phyloP scores from a whole-genome alignment of 768 basidiomycete species.

The Boletus pseudopeckii region DNA sequence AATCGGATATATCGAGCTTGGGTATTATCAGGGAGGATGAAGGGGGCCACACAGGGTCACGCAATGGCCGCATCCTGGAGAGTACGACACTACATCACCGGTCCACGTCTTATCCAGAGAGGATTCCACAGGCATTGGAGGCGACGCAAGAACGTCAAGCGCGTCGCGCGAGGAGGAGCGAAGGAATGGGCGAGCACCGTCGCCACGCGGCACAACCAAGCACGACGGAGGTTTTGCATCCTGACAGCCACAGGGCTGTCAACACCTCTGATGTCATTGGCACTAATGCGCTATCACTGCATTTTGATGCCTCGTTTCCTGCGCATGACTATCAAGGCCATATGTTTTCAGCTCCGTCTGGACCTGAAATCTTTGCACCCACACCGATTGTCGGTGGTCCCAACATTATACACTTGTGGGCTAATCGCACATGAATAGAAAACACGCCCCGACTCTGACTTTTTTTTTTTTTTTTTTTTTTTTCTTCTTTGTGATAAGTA shows the following conservation, averaged over 20 bases:
- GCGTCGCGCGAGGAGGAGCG: slow-evolving; percentile 25
- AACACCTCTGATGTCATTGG: slow-evolving; percentile 24
- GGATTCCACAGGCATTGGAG: slow-evolving; percentile 10
- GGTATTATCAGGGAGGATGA: slow-evolving; percentile 34
- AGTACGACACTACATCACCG: slow-evolving; percentile 16
- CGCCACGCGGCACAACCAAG: slow-evolving; percentile 23
- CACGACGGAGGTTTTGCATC: slow-evolving; percentile 19
- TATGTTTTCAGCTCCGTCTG: slow-evolving; percentile 21
- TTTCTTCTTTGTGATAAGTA: not conserved
- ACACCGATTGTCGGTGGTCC: slow-evolving; percentile 34
- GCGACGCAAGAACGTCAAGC: slow-evolving; percentile 15
- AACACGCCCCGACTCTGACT: not conserved
- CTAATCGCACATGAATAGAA: slow-evolving; percentile 29
- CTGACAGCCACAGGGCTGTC: slow-evolving; percentile 15
- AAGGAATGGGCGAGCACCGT: slow-evolving; percentile 12
- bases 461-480: not conserved
- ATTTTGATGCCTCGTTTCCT: slow-evolving; percentile 35
- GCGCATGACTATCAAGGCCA: slow-evolving; percentile 22
- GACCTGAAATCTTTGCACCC: slow-evolving; percentile 33
- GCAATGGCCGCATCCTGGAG: slow-evolving; percentile 5
- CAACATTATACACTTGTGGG: slow-evolving; percentile 34
- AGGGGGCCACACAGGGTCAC: slow-evolving; percentile 17
- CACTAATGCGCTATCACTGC: slow-evolving; percentile 33
- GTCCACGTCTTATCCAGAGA: slow-evolving; percentile 16
- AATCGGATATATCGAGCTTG: slow-evolving; percentile 21